Evolutionary conservation across 73 alveolate species (phyloP).

Genomic region (Paramecium tetraurelia): DNA sequence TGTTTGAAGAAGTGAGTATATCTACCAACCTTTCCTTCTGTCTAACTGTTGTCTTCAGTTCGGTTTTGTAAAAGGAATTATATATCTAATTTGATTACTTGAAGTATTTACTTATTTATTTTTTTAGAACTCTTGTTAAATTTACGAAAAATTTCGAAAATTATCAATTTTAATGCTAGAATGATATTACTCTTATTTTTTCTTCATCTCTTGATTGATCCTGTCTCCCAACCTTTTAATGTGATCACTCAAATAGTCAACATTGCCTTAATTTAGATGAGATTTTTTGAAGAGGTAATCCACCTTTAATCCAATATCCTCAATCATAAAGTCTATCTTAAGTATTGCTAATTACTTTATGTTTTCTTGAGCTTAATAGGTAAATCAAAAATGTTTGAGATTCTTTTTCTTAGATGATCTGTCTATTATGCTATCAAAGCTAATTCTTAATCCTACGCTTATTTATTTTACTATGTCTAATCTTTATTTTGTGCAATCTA

Average conservation of each 20-base stretch:
- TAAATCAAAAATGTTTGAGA: not conserved
- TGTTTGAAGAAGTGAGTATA: not conserved
- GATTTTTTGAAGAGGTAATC: conserved; percentile 17
- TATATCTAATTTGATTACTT: not conserved
- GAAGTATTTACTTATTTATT: not conserved
- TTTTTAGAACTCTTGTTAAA: not conserved
- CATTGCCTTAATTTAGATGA: not conserved
- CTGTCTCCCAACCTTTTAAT: not conserved
- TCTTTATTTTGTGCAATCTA: not conserved
- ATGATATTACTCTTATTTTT: not conserved
- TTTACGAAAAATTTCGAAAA: not conserved
- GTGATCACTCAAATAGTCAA: not conserved
- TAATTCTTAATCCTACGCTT: not conserved
- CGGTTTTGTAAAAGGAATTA: not conserved
- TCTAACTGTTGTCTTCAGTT: not conserved
- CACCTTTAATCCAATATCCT: not conserved
- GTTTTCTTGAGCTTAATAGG: not conserved
- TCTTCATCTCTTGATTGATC: not conserved
- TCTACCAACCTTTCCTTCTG: not conserved
- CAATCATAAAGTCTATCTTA: not conserved
- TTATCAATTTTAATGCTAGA: not conserved
- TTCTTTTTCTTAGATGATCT: not conserved
- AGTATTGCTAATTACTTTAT: not conserved
- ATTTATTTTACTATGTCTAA: not conserved
- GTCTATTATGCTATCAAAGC: not conserved